Base-by-base conservation (phyloP, 768 basidiomycete genomes). In the Punctularia strigosozonata region DNA sequence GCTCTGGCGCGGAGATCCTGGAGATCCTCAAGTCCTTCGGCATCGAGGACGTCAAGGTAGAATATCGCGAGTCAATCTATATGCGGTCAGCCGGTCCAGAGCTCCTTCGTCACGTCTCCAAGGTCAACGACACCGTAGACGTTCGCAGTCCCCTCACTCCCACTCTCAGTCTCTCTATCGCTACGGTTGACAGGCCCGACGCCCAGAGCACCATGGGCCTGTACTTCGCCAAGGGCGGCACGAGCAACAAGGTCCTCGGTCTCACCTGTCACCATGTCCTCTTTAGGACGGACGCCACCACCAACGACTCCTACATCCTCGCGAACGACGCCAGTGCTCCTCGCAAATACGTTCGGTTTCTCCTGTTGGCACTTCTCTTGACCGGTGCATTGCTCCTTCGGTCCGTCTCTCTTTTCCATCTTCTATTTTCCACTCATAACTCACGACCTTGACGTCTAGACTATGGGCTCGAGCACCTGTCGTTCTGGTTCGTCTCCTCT, bases 261-360 rank as follows among this genome's bases (percentile, higher is more conserved):
- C 24, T 44, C 30, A 40, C 42, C 32, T 5, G 6, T 17, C 43
- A 21, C 38, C 43, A 44, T 21, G 43, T 44, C 26, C 24, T 44
- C 25, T 40, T 44, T 31, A 32, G 24, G 18, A 20, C 40, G 24
- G 37, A 42, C 36, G 25, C 13, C 6, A 31, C 6, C 6, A 37
- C 5, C 18, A 36, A 31, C 38, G 33, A 43, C 26, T 4, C 20
- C 36, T 31, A 15, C 37, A 8, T 19, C 28, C 6, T 8, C 23
- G 21, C 4, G 6, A n/a, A n/a, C n/a, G 21, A 14, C 34, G 33
- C 7, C 32, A 22, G 41, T 13, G 23, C 8, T 15, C 41, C 26
- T 38, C 41, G 41, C 17, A 31, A 40, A 4, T 3, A 48, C 20
- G 38, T 47, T 36, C 37, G 19, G 3, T 44, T 49, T 5, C 33